A percentile compares a stretch with the other conserved stretches of the same genome.
These are phyloP conservation scores for Begonia peltatifolia DNA, from an alignment of 306 rosid genomes.

Conservation along the genomic window DNA sequence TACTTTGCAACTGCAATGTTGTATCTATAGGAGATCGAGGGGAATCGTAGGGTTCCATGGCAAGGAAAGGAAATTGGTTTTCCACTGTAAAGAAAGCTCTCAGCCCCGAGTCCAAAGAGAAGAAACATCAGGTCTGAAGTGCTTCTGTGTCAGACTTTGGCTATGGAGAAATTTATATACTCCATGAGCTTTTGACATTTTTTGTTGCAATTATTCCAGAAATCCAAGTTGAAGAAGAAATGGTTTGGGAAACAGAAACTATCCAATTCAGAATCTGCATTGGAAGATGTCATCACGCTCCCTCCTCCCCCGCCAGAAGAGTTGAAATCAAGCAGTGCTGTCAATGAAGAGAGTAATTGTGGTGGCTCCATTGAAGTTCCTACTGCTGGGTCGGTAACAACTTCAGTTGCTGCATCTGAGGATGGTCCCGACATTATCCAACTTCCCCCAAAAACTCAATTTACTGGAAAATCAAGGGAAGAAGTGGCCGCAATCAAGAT, in stretches of 20 bases:
- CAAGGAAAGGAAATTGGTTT: conserved; percentile 90
- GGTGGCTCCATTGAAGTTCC: conserved; percentile 31
- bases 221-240: conserved; percentile 77
- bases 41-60: conserved; percentile 85
- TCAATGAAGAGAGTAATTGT: conserved; percentile 30
- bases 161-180: background rate
- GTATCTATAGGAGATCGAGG: conserved; percentile 20
- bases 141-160: background rate
- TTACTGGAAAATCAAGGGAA: conserved; percentile 52
- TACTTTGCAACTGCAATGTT: background rate
- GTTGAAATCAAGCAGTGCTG: conserved; percentile 28
- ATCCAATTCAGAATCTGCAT: conserved; percentile 24
- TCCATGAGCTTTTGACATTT: conserved; percentile 11
- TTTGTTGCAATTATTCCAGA: conserved; percentile 21
- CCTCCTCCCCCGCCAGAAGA: conserved; percentile 50
- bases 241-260: conserved; percentile 89
- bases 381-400: conserved; percentile 4
- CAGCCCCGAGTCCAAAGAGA: conserved; percentile 84
- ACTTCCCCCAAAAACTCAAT: conserved; percentile 20
- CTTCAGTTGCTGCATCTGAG: conserved; percentile 10
- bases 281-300: conserved; percentile 21
- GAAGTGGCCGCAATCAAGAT: conserved; percentile 76
- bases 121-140: conserved; percentile 40
- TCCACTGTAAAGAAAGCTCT: conserved; percentile 88
- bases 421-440: conserved; percentile 20